Conservation (phyloP, 371 early-diverging fungal species). For the Lichtheimia corymbifera region DNA sequence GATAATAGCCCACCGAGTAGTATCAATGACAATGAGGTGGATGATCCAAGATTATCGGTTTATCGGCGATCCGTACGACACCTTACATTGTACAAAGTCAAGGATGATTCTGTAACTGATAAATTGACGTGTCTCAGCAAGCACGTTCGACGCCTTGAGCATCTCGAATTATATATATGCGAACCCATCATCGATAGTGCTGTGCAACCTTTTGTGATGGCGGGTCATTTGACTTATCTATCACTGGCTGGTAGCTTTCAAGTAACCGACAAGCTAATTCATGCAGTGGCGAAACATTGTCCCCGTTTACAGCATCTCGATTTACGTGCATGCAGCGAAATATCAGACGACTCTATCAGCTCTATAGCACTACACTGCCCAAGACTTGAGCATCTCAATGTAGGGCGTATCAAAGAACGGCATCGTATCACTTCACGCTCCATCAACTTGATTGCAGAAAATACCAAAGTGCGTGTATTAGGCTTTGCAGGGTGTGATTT, state of each 20-base stretch:
- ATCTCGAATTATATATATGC: constrained; percentile 55
- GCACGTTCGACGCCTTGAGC: constrained; percentile 19
- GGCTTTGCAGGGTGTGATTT: constrained; percentile 64
- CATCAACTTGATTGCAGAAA: constrained; percentile 52
- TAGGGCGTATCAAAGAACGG: constrained; percentile 57
- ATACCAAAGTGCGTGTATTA: constrained; percentile 51
- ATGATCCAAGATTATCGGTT: constrained; percentile 5
- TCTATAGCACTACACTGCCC: constrained; percentile 50
- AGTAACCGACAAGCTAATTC: constrained; percentile 53
- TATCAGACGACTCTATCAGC: constrained; percentile 52
- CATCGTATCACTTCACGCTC: constrained; percentile 51
- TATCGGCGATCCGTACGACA: constrained; percentile 34
- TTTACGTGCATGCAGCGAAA: constrained; percentile 57
- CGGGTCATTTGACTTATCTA: constrained; percentile 44
- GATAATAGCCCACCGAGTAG: background rate
- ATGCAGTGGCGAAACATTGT: constrained; percentile 43
- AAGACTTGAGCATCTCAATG: constrained; percentile 53
- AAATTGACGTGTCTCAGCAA: constrained; percentile 27
- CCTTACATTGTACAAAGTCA: constrained; percentile 39
- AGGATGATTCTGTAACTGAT: constrained; percentile 31
- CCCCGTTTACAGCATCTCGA: constrained; percentile 52
- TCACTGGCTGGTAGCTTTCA: constrained; percentile 60
- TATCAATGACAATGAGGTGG: background rate
- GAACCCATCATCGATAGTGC: constrained; percentile 50
- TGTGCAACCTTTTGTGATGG: constrained; percentile 32